These are phyloP conservation scores for Mycena maculata DNA, from an alignment of 768 basidiomycete genomes.

Conservation along the genomic window DNA sequence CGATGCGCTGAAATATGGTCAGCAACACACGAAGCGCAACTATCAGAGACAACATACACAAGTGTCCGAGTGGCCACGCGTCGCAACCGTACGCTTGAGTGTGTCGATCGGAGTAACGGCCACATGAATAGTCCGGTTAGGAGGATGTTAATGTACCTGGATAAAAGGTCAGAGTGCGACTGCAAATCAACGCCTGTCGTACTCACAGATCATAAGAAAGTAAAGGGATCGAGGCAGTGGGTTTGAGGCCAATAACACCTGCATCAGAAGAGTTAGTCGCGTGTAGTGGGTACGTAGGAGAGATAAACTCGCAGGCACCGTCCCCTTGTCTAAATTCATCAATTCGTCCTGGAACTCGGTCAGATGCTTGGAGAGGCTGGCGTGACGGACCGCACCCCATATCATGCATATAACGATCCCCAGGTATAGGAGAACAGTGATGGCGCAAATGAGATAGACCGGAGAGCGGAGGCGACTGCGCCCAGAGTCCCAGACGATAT, in stretches of 20 bases:
- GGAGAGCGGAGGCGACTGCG: slow-evolving; percentile 51
- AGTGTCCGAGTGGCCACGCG: not conserved
- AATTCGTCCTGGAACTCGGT: slow-evolving; percentile 49
- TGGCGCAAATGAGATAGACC: slow-evolving; percentile 54
- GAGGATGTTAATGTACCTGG: slow-evolving; percentile 48
- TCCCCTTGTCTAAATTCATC: slow-evolving; percentile 47
- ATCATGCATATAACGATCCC: slow-evolving; percentile 54
- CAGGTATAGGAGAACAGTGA: slow-evolving; percentile 50
- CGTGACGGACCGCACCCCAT: slow-evolving; percentile 45
- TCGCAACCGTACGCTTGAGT: not conserved
- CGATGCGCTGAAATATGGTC: not conserved
- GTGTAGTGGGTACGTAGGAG: not conserved
- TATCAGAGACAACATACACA: not conserved
- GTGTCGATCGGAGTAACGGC: slow-evolving; percentile 45
- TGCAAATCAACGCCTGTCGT: not conserved
- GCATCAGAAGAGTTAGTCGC: not conserved
- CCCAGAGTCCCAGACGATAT: slow-evolving; percentile 56
- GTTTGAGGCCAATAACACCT: slow-evolving; percentile 58
- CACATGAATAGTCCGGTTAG: slow-evolving; percentile 59
- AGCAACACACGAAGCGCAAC: not conserved
- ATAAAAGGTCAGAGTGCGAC: not conserved
- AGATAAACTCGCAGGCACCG: slow-evolving; percentile 46
- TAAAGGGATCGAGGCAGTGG: slow-evolving; percentile 55
- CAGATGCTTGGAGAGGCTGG: too few species aligned
- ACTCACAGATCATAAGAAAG: slow-evolving; percentile 61